Conservation (phyloP, 1,284 basidiomycete species). For the Ustilago esculenta region DNA sequence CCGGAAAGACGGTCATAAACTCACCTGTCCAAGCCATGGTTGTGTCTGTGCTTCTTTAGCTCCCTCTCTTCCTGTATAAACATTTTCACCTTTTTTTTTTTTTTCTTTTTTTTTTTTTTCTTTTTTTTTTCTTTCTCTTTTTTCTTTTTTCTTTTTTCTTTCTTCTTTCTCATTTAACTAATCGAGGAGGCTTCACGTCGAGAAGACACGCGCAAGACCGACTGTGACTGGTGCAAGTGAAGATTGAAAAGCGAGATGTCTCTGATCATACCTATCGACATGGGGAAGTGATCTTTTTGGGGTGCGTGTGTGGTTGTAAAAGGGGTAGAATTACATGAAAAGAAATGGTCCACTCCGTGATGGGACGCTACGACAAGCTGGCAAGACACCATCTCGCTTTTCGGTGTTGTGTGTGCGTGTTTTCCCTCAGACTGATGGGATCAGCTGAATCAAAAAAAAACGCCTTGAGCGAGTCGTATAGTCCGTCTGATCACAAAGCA, state of each 20-base stretch:
- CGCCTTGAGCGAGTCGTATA: not conserved
- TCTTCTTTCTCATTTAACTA: too few species aligned
- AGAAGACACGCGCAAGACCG: too few species aligned
- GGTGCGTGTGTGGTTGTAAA: not conserved
- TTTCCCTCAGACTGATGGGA: conserved; percentile 6
- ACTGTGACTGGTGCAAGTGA: too few species aligned
- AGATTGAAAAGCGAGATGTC: conserved; percentile 40
- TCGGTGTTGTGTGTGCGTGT: conserved; percentile 16
- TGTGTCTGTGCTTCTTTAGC: not conserved
- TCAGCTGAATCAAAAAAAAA: conserved; percentile 5
- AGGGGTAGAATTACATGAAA: conserved; percentile 45
- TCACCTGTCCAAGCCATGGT: conserved; percentile 1
- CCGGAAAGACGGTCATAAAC: conserved; percentile 11
- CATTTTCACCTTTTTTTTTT: too few species aligned
- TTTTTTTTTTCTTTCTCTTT: too few species aligned
- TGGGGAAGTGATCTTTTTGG: conserved; percentile 13
- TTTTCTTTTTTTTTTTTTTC: too few species aligned
- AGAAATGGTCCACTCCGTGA: not conserved
- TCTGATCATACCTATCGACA: conserved; percentile 11
- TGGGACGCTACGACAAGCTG: not conserved
- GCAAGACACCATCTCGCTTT: conserved; percentile 39
- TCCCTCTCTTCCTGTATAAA: not conserved
- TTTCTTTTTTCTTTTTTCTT: too few species aligned
- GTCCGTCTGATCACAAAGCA: conserved; percentile 1
- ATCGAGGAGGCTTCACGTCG: too few species aligned